Conservation (phyloP, 345 rosid species). For the Adansonia digitata region DNA sequence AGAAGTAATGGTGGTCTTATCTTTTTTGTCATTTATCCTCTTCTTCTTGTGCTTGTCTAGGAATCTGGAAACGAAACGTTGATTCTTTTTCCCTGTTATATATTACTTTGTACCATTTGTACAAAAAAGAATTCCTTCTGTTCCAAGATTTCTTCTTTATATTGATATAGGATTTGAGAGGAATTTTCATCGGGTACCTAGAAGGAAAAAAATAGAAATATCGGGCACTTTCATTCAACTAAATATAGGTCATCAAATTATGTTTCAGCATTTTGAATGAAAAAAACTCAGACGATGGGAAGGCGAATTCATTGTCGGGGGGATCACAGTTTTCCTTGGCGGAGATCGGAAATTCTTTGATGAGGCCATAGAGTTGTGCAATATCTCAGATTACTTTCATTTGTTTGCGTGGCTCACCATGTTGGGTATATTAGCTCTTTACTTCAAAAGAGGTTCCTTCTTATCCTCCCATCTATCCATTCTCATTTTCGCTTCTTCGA, state of each 20-base stretch:
- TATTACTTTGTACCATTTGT: neutral
- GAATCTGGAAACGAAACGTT: neutral
- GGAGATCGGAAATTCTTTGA: neutral
- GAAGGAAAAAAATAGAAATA: neutral
- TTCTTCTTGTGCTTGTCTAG: neutral
- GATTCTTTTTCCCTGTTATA: neutral
- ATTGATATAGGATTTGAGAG: neutral
- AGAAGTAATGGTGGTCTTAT: constrained; percentile 45
- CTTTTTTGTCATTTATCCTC: neutral
- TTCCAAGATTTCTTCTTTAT: neutral
- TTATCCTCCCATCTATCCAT: constrained; percentile 31
- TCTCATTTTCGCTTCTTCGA: constrained; percentile 31
- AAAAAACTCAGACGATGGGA: neutral
- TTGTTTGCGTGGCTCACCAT: neutral
- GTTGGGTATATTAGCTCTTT: neutral
- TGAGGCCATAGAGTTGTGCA: neutral
- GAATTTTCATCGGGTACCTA: neutral
- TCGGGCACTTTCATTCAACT: neutral
- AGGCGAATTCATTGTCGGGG: neutral
- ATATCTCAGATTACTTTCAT: no score
- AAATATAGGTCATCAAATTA: neutral
- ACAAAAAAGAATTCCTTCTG: neutral
- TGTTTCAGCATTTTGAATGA: neutral
- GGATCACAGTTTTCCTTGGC: neutral
- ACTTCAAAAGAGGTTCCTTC: constrained; percentile 10